A percentile compares a stretch with the other conserved stretches of the same genome.
phyloP scores from a whole-genome alignment of 1,284 basidiomycete genomes.

The Puccinia triticina region DNA sequence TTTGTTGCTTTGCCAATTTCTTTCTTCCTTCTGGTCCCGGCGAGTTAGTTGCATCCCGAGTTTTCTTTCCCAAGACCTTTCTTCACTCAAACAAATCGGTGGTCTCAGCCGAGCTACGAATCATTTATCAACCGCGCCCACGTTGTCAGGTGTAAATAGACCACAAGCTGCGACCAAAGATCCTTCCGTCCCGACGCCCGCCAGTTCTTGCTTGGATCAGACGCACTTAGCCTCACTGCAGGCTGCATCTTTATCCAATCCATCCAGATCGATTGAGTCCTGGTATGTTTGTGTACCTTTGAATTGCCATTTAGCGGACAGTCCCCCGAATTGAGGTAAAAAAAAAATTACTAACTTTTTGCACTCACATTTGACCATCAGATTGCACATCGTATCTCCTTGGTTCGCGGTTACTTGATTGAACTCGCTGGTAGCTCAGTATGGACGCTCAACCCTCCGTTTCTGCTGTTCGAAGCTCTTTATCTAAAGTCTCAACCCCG shows the following conservation, averaged over 20 bases:
- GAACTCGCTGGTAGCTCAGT: background rate
- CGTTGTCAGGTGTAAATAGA: background rate
- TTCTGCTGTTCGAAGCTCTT: background rate
- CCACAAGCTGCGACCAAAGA: background rate
- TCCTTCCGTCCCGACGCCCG: background rate
- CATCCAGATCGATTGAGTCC: background rate
- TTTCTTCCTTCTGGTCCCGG: background rate
- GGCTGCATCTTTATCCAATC: background rate
- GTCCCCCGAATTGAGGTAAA: too few species aligned
- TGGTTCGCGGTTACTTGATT: background rate
- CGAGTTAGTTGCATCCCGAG: background rate
- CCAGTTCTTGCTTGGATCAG: background rate
- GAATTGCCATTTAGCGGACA: background rate
- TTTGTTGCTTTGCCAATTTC: background rate
- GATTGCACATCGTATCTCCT: background rate
- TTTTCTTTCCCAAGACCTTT: background rate
- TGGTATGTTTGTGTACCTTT: background rate
- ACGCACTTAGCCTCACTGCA: background rate
- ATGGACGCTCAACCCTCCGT: constrained; percentile 6
- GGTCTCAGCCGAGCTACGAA: background rate
- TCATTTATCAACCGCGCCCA: background rate
- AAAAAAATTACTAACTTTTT: background rate
- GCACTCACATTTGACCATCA: too few species aligned
- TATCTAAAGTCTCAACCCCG: background rate
- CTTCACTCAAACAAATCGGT: constrained; percentile 7